Evolutionary conservation across 2,329 filamentous ascomycete species (phyloP).

Genomic region (Sphaerulina populicola): DNA sequence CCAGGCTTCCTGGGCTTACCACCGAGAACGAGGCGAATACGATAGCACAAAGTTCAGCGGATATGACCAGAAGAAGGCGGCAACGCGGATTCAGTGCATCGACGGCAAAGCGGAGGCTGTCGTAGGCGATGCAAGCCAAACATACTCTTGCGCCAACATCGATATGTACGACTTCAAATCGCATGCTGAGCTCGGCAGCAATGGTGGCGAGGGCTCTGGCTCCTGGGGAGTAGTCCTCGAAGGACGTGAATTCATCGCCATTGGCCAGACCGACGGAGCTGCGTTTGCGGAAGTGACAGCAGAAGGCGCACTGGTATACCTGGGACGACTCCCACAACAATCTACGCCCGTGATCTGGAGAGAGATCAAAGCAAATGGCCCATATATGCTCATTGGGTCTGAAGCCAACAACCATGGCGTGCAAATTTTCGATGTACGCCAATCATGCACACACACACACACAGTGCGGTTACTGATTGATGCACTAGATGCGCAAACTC

Average conservation of each 20-base stretch:
- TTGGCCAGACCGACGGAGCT: slow-evolving; percentile 49
- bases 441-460: slow-evolving; percentile 21
- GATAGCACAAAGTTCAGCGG: slow-evolving; percentile 18
- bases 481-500: slow-evolving; percentile 40
- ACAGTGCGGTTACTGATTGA: slow-evolving; percentile 47
- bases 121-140: slow-evolving; percentile 41
- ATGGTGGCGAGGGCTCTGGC: slow-evolving; percentile 37
- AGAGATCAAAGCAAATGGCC: slow-evolving; percentile 43
- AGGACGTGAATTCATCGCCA: slow-evolving; percentile 49
- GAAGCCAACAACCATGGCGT: slow-evolving; percentile 48
- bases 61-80: slow-evolving; percentile 12
- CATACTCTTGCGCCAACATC: slow-evolving; percentile 42
- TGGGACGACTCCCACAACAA: slow-evolving; percentile 47
- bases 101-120: slow-evolving; percentile 41
- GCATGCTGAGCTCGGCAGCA: slow-evolving; percentile 47
- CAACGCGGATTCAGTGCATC: slow-evolving; percentile 30
- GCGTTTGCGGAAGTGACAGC: slow-evolving; percentile 48
- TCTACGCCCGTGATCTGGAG: slow-evolving; percentile 45
- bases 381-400: slow-evolving; percentile 40
- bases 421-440: slow-evolving; percentile 50
- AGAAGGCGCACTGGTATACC: slow-evolving; percentile 45
- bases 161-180: slow-evolving; percentile 51
- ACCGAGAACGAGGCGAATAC: slow-evolving; percentile 21
- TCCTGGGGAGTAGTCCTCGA: slow-evolving; percentile 50
- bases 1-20: slow-evolving; percentile 20